Evolutionary conservation across 139 green algal species (phyloP), one percentile per base, ranked within the genome.

Genomic region (Haematococcus sp.): DNA sequence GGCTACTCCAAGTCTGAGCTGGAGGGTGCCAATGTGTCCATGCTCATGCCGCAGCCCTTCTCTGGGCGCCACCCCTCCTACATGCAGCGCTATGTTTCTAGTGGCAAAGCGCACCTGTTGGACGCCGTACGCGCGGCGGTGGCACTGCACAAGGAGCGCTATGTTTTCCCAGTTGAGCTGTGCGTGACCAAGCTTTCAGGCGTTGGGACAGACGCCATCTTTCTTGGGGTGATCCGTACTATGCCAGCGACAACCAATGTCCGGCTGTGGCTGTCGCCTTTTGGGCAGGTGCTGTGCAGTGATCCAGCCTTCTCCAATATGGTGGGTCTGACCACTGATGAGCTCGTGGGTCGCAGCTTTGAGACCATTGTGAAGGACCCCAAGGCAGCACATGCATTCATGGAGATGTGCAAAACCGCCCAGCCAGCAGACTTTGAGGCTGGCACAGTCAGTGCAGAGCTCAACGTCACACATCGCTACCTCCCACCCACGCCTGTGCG

Each of bases 41-140:
- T 78, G 70, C 70, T 78, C 30, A 77, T 79, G 73, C 73, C 78
- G n/a, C 73, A 70, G 65, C 81, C 78, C 40, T 84, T 84, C 35
- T 59, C 63, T 13, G 34, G 75, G 52, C 73, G 74, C 52, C 78
- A 84, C 64, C 71, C 65, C 44, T 33, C 40, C 56, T 84, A 81
- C 73, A 49, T 84, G 46, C 63, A 70, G 25, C 66, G 70, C 35
- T 84, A 84, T 63, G 68, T 69, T n/a, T 43, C 64, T 28, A 73
- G 73, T 9, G 78, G 78, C 2, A 63, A 81, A 32, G 34, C 75
- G 4, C 71, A 80, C 59, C 78, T 88, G 46, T 69, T 91, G 34
- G 75, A 86, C 75, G 73, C n/a, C 1, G 52, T 71, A 0, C 68
- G 74, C 1, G 77, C 86, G 40, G 80, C 87, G 54, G 77, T 83